Evolutionary conservation across 176 grass and related monocot genomes (phyloP), one percentile per base, ranked within the genome.

Genomic region (Avena atlantica): DNA sequence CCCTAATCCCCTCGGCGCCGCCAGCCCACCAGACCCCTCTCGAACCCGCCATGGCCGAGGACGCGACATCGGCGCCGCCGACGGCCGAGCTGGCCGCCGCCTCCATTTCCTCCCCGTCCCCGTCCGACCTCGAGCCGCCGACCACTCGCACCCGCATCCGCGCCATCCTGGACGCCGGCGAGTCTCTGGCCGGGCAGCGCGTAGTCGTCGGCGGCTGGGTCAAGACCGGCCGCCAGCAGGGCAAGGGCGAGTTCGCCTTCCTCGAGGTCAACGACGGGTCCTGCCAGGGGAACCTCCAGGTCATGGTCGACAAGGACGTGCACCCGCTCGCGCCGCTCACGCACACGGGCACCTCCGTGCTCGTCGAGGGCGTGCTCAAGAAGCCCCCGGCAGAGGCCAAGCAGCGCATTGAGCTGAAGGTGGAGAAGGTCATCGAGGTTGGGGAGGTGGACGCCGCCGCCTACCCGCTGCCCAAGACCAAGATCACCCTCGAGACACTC

Each of bases 221-320:
- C 21, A 93, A 89, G 65, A 95, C 93, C 15, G 93, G 93, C 6
- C 86, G 93, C 17, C 91, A 93, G 86, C 93, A 95, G 81, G 93
- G 93, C 2, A 87, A 85, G 40, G 93, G 93, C 5, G 77, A 89
- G 8, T 95, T 93, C 75, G 93, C 93, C 31, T 93, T 95, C 74
- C 93, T 98, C 34, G 96, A 95, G 86, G 72, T 98, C 86, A 98
- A 93, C 88, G 96, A 98, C 19, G 96, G 96, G 0, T 98, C 96
- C n/a, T 95, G 96, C 87, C 86, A 79, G 70, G 51, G 78, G 21
- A 92, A 91, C 84, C 93, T 98, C 14, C 93, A 98, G 93, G 93
- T 98, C 72, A 89, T 86, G 61, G 90, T 95, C 8, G 88, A 94
- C 9, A 85, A 89, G 11, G 68, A 75, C 11, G 82, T 95, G 37